Evolutionary conservation across 305 asterid species (phyloP).

Genomic region (Vinca major): DNA sequence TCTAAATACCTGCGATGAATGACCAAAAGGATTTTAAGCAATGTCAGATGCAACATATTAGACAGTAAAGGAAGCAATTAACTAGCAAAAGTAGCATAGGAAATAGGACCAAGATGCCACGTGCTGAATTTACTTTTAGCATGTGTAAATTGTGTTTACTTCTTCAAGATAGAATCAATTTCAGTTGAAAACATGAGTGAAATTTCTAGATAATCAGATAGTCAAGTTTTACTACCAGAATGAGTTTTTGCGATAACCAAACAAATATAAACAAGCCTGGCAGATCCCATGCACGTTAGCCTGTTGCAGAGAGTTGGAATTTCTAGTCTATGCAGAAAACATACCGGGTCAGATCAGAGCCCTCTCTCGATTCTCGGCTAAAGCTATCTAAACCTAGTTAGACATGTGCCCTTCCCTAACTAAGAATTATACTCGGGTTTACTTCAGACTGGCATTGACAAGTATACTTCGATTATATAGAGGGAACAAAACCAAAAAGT

Average conservation of each 20-base stretch:
- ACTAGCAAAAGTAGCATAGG: background rate
- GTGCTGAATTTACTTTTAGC: background rate
- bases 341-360: too few species aligned
- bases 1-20: conserved; percentile 54
- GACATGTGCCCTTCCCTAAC: too few species aligned
- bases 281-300: background rate
- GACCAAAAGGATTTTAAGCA: conserved; percentile 7
- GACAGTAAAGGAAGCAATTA: background rate
- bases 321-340: background rate
- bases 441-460: too few species aligned
- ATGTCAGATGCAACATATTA: background rate
- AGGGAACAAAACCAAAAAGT: background rate
- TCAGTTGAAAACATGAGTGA: background rate
- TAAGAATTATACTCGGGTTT: too few species aligned
- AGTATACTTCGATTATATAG: too few species aligned
- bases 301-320: too few species aligned
- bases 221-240: background rate
- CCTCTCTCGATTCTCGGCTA: background rate
- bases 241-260: background rate
- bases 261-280: background rate
- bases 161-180: background rate
- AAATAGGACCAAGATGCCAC: background rate
- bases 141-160: background rate
- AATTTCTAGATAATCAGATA: background rate
- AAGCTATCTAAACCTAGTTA: background rate